A percentile compares a stretch with the other conserved stretches of the same genome.
Conservation (phyloP, 768 basidiomycete genomes). For the Clitopilus hobsonii region DNA sequence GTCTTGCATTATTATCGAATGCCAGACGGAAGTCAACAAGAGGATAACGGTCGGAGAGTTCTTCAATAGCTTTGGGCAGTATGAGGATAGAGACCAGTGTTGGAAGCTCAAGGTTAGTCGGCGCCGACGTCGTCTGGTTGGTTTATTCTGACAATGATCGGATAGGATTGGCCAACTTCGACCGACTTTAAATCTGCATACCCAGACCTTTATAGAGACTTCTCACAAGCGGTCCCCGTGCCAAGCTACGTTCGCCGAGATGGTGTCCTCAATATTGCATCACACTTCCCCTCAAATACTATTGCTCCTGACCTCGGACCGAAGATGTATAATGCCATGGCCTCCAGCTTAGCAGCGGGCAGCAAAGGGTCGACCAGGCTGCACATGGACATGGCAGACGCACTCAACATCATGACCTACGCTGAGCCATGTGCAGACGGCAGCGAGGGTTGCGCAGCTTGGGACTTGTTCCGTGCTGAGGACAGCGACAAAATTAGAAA, state of each 20-base stretch:
- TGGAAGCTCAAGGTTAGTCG: slow-evolving; percentile 71
- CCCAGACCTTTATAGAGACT: slow-evolving; percentile 82
- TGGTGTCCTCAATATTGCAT: slow-evolving; percentile 81
- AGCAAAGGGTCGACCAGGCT: slow-evolving; percentile 82
- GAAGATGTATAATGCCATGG: slow-evolving; percentile 91
- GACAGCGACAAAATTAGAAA: slow-evolving; percentile 70
- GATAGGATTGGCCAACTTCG: slow-evolving; percentile 87
- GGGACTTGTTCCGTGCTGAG: slow-evolving; percentile 83
- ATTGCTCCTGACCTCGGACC: slow-evolving; percentile 80
- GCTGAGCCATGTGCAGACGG: slow-evolving; percentile 51
- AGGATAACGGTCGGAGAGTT: slow-evolving; percentile 67
- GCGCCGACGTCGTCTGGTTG: background rate
- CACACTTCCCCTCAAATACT: slow-evolving; percentile 78
- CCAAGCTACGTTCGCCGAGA: slow-evolving; percentile 86
- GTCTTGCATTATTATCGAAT: slow-evolving; percentile 72
- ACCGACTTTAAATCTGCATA: slow-evolving; percentile 78
- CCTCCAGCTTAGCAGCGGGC: slow-evolving; percentile 56
- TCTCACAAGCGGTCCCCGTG: slow-evolving; percentile 74
- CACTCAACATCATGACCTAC: slow-evolving; percentile 85
- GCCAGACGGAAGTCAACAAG: slow-evolving; percentile 64
- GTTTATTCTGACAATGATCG: background rate
- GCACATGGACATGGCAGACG: slow-evolving; percentile 93
- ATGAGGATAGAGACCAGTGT: slow-evolving; percentile 49
- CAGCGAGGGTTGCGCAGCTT: slow-evolving; percentile 74
- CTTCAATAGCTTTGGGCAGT: slow-evolving; percentile 71